Conservation (phyloP, 1,284 basidiomycete genomes). For the Boletellus sp. region DNA sequence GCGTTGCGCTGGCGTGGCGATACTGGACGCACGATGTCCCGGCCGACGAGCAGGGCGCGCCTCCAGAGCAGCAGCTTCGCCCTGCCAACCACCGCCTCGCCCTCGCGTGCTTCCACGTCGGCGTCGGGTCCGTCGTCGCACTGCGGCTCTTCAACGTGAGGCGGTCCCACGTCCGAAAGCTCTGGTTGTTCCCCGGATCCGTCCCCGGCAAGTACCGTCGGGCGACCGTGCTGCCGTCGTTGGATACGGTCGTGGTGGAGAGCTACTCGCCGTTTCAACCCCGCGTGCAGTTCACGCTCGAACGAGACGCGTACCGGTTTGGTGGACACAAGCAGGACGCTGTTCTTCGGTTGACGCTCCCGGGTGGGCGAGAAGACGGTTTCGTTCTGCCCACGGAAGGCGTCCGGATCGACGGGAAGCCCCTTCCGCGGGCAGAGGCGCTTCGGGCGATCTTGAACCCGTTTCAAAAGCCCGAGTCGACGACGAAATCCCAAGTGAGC, state of each 20-base stretch:
- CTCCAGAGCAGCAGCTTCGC: constrained; percentile 25
- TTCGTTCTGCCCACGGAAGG: constrained; percentile 26
- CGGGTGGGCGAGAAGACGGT: constrained; percentile 15
- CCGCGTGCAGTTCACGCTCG: constrained; percentile 25
- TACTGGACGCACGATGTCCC: constrained; percentile 27
- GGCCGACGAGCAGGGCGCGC: constrained; percentile 11
- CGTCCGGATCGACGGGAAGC: constrained; percentile 23
- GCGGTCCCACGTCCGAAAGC: constrained; percentile 28
- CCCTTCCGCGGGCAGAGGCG: constrained; percentile 18
- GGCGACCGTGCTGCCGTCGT: constrained; percentile 18
- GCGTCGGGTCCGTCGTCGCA: constrained; percentile 28
- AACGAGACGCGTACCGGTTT: constrained; percentile 25
- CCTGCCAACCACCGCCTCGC: constrained; percentile 30
- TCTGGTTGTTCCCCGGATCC: constrained; percentile 30
- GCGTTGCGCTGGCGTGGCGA: constrained; percentile 40
- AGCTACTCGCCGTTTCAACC: constrained; percentile 22
- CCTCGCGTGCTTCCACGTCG: constrained; percentile 29
- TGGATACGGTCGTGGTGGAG: constrained; percentile 27
- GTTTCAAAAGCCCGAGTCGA: constrained; percentile 5
- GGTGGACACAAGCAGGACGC: constrained; percentile 19
- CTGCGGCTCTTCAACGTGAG: constrained; percentile 26
- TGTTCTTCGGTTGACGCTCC: constrained; percentile 17
- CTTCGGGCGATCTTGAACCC: constrained; percentile 21
- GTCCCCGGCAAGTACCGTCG: constrained; percentile 24
- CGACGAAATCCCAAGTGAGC: constrained; percentile 19